These are phyloP conservation scores for Diplodia scrobiculata DNA, from an alignment of 2,329 filamentous ascomycete species.

Conservation along the genomic window DNA sequence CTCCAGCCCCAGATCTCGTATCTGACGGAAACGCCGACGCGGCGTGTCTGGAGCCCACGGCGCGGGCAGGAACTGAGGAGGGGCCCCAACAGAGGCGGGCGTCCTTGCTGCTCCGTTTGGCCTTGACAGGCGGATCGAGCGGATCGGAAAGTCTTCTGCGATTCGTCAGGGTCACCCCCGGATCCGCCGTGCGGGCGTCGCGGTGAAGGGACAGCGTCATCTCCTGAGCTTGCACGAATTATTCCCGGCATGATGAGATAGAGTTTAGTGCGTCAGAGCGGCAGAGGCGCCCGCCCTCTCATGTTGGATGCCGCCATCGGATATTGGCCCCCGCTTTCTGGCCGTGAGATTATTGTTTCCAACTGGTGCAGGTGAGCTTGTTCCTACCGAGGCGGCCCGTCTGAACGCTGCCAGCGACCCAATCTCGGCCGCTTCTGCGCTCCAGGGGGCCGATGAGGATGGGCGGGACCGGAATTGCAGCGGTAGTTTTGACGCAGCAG, in stretches of 20 bases:
- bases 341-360: too few species aligned
- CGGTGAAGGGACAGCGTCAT: conserved; percentile 17
- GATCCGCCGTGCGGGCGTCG: conserved; percentile 19
- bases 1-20: conserved; percentile 22
- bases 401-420: conserved; percentile 5
- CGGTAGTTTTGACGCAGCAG: conserved; percentile 11
- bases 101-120: not conserved
- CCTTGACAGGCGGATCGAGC: conserved; percentile 21
- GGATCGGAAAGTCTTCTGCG: conserved; percentile 23
- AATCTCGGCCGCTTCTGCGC: not conserved
- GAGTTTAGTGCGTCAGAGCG: conserved; percentile 12
- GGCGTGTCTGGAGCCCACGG: not conserved
- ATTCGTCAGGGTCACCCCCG: conserved; percentile 20
- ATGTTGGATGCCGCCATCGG: conserved; percentile 4
- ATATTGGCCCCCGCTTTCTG: not conserved
- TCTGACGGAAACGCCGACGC: conserved; percentile 17
- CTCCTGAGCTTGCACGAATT: conserved; percentile 1
- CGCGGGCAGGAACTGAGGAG: not conserved
- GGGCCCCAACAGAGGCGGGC: conserved; percentile 4
- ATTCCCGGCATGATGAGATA: conserved; percentile 8
- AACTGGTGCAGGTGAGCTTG: not conserved
- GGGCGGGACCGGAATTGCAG: conserved; percentile 16
- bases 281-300: conserved; percentile 8
- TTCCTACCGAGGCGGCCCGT: conserved; percentile 8
- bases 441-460: not conserved